Evolutionary conservation across 2,329 filamentous ascomycete species (phyloP).

Genomic region (Pseudocercospora crystallina): DNA sequence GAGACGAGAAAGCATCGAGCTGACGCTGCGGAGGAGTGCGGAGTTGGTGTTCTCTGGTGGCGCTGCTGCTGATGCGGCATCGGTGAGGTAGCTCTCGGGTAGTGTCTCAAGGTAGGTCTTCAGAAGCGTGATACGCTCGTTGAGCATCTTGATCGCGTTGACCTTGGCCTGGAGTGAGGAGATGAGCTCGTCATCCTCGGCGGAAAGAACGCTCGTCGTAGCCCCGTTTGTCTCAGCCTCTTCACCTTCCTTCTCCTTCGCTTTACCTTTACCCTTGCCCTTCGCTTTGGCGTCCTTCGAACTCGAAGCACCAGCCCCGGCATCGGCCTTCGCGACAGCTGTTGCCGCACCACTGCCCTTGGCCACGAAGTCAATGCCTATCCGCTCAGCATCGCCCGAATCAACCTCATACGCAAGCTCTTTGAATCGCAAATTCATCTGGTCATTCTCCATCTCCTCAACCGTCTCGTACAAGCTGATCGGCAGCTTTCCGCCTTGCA

Average conservation of each 20-base stretch:
- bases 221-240: slow-evolving; percentile 33
- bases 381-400: slow-evolving; percentile 96
- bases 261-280: slow-evolving; percentile 41
- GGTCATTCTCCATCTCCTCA: slow-evolving; percentile 69
- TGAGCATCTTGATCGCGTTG: slow-evolving; percentile 92
- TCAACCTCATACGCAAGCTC: slow-evolving; percentile 85
- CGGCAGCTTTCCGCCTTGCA: slow-evolving; percentile 77
- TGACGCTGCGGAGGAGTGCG: slow-evolving; percentile 80
- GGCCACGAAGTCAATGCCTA: slow-evolving; percentile 90
- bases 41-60: slow-evolving; percentile 53
- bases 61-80: slow-evolving; percentile 38
- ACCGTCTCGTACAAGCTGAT: slow-evolving; percentile 82
- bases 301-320: slow-evolving; percentile 19
- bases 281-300: slow-evolving; percentile 38
- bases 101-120: slow-evolving; percentile 71
- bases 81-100: slow-evolving; percentile 63
- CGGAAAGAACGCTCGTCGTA: slow-evolving; percentile 48
- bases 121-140: slow-evolving; percentile 57
- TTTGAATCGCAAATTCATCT: slow-evolving; percentile 70
- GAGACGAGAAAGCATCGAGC: slow-evolving; percentile 79
- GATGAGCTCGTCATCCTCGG: slow-evolving; percentile 66
- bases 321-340: slow-evolving; percentile 44
- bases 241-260: slow-evolving; percentile 46
- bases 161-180: slow-evolving; percentile 77
- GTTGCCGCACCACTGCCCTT: slow-evolving; percentile 79